phyloP scores from a whole-genome alignment of 2,329 filamentous ascomycete genomes.

The Ustilaginoidea virens region DNA sequence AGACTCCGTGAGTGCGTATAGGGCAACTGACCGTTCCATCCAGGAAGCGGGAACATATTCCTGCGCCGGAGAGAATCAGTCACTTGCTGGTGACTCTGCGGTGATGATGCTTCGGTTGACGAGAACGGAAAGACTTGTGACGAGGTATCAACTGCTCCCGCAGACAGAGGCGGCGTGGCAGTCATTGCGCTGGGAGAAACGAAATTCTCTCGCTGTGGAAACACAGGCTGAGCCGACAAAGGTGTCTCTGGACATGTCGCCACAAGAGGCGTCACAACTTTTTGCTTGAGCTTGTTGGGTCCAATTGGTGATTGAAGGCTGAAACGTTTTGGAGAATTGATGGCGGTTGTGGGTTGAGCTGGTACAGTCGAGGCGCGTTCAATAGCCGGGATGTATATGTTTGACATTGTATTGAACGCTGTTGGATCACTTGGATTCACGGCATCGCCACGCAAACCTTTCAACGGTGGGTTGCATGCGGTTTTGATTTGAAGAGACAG shows the following conservation, averaged over 20 bases:
- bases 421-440: conserved; percentile 44
- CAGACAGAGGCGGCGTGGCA: conserved; percentile 42
- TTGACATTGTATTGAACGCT: conserved; percentile 50
- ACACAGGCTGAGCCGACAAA: conserved; percentile 32
- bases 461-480: conserved; percentile 19
- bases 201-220: conserved; percentile 30
- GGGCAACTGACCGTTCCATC: conserved; percentile 16
- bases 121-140: conserved; percentile 31
- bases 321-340: conserved; percentile 24
- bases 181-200: conserved; percentile 41
- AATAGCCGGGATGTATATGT: conserved; percentile 47
- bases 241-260: conserved; percentile 37
- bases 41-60: background rate
- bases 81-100: conserved; percentile 6
- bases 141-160: conserved; percentile 29
- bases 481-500: conserved; percentile 41
- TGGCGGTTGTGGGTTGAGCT: conserved; percentile 31
- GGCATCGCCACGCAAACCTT: conserved; percentile 16
- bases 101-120: conserved; percentile 15
- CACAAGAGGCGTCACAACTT: conserved; percentile 27
- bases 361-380: conserved; percentile 38
- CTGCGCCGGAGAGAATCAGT: conserved; percentile 5
- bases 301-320: conserved; percentile 15
- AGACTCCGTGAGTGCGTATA: conserved; percentile 43
- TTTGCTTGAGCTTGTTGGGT: conserved; percentile 16